Base-by-base conservation (phyloP, 1,139 yeast genomes). In the Eremothecium coryli region DNA sequence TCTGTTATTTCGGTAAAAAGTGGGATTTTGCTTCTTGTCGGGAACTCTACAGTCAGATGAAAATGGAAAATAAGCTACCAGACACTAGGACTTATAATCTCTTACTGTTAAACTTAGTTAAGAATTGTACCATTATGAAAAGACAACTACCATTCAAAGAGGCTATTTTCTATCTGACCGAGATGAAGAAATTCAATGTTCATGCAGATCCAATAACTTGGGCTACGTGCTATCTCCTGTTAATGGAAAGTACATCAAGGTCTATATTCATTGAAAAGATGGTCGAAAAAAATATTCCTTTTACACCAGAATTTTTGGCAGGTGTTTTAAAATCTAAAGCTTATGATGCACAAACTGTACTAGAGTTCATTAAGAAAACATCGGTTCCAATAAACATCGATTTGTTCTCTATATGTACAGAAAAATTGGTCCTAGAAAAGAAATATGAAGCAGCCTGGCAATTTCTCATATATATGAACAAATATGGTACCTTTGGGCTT, bases 81-180 rank as follows among this genome's bases (percentile, higher is more conserved):
- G 61, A 65, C 35, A 55, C 68, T 2, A 61, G 57, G 15, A 70
- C 75, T 0, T 71, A 61, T 46, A 68, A 68, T 41, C 42, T 63
- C 11, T 38, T 68, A 47, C 36, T 68, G 4, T 47, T 42, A 29
- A 51, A 46, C 25, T 29, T 58, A 5, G 23, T 51, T 4, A 49
- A 45, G 10, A 48, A 54, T 20, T 46, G 51, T 16, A 46, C 43
- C 11, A 50, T 52, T 7, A 48, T 58, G 25, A 59, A 56, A 34
- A 44, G 42, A 15, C 43, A 54, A n/a, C 47, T 50, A 16, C 54
- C 57, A 4, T 48, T 49, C 25, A 44, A 45, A 15, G 56, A 58
- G n/a, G 50, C 61, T n/a, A 32, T 49, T 3, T 58, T 51, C 22
- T 58, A 58, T 33, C 43, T 68, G 24, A 44, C 45, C 16, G 48